Evolutionary conservation across 139 green algal genomes (phyloP), one percentile per base, ranked within the genome.

Genomic region (Haematococcus lacustris): DNA sequence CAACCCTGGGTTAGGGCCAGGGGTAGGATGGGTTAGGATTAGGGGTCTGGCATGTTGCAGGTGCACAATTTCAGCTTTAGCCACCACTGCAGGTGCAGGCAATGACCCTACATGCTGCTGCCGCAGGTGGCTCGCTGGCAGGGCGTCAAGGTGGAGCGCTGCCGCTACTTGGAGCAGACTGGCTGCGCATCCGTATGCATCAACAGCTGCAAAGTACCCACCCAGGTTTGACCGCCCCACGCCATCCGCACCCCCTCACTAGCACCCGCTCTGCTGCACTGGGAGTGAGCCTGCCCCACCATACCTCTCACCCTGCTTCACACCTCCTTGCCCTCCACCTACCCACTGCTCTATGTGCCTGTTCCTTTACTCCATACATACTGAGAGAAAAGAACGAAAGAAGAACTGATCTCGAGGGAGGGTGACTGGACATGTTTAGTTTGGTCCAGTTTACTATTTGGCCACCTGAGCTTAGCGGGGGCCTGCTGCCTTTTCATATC

Each of bases 161-260:
- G 92, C 73, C 85, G 92, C 1, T 97, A 96, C 76, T 77, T 97
- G 38, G 92, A 97, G 77, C 71, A 94, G 70, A 59, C 87, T 1
- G 89, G 88, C 5, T 97, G 92, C 70, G 91, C 86, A 0, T 87
- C 87, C 1, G 78, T 96, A 1, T 97, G 92, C 70, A 79, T 95
- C 60, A 97, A 97, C 82, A 92, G 84, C 73, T 97, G 92, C 82
- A 96, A 96, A 71, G 72, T 96, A 0, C 90, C 90, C 0, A 95
- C 90, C 34, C 91, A 97, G 82, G 88, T 87, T 57, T 35, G 53
- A 64, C 23, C 60, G 34, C 47, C 13, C 13, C 13, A 21, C 47
- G 13, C 21, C 13, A 21, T 57, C 21, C 13, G 13, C 47, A 57
- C 13, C 47, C 13, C 13, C 47, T 57, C 13, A 57, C 13, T 28